A percentile compares a stretch with the other conserved stretches of the same genome.
These are phyloP conservation scores for Avena sativa DNA, from an alignment of 176 grass and related monocot species.

Conservation along the genomic window DNA sequence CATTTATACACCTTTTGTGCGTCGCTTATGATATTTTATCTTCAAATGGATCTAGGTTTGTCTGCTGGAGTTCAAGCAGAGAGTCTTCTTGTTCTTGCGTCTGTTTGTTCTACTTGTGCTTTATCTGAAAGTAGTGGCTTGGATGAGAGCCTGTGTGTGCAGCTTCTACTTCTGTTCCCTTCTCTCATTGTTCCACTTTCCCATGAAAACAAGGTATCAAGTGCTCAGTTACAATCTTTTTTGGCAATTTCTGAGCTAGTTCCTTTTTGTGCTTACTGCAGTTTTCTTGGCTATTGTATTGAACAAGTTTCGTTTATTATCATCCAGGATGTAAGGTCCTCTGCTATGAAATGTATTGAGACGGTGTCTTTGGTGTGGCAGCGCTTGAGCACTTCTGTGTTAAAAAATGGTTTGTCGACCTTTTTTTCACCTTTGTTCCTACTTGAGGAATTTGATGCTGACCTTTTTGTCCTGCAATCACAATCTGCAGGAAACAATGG, in stretches of 20 bases:
- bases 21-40: constrained; percentile 32
- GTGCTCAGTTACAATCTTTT: constrained; percentile 1
- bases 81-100: constrained; percentile 64
- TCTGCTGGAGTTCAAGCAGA: constrained; percentile 67
- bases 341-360: constrained; percentile 78
- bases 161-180: constrained; percentile 79
- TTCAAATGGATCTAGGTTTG: constrained; percentile 50
- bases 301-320: constrained; percentile 30
- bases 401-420: constrained; percentile 69
- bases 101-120: constrained; percentile 60
- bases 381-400: constrained; percentile 51
- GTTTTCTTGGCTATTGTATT: constrained; percentile 14
- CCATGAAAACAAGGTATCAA: constrained; percentile 71
- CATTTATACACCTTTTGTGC: neutral
- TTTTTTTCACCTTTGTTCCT: constrained; percentile 38
- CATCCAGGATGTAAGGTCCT: constrained; percentile 73
- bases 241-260: constrained; percentile 35
- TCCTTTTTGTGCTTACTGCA: constrained; percentile 17
- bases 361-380: constrained; percentile 71
- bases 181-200: constrained; percentile 81
- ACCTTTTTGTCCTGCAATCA: constrained; percentile 37
- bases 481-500: constrained; percentile 65
- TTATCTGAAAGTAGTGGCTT: constrained; percentile 72
- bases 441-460: constrained; percentile 17
- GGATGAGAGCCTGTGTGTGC: constrained; percentile 64